Evolutionary conservation across 495 filamentous ascomycete species (phyloP), one percentile per base, ranked within the genome.

Genomic region (Xylaria grammica): DNA sequence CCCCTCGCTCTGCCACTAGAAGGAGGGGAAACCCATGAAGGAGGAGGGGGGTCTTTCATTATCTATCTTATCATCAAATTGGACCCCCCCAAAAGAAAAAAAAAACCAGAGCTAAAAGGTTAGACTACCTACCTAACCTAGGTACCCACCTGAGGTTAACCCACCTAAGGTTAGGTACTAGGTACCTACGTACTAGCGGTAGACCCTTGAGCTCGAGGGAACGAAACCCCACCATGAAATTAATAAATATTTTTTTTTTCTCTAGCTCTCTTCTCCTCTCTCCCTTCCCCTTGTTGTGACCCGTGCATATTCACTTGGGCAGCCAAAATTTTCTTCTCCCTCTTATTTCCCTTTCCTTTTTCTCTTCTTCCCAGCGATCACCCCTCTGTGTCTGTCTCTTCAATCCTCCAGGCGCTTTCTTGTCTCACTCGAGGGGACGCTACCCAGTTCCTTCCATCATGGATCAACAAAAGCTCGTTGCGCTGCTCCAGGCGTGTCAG

Each of bases 401-500:
- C 24, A 53, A 36, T 48, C 42, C 40, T 40, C 34, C 44, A 49
- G 62, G 53, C 53, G 62, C 53, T 44, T 46, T 30, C 22, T 52
- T 52, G 40, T 63, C 51, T 55, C 27, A 17, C 42, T 42, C 32
- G 60, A 45, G 32, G n/a, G 27, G 50, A 57, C 48, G 38, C 52
- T 30, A 49, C 44, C 42, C 51, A 49, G 30, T 52, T 56, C 52
- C 27, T 19, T n/a, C 34, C 45, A 42, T 42, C 72, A 93, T 93
- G 90, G 89, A 92, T 78, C 85, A 91, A 70, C 86, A 89, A 77
- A 81, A 83, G 75, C 87, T 93, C 68, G 79, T 90, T 65, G 84
- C 89, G 81, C 85, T 91, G 80, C 84, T 93, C 68, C 83, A 90
- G 80, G 86, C 88, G 75, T 85, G 90, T 68, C 85, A 91, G 69